Evolutionary conservation across 495 filamentous ascomycete genomes (phyloP).

Genomic region (Penicillium robsamsonii): DNA sequence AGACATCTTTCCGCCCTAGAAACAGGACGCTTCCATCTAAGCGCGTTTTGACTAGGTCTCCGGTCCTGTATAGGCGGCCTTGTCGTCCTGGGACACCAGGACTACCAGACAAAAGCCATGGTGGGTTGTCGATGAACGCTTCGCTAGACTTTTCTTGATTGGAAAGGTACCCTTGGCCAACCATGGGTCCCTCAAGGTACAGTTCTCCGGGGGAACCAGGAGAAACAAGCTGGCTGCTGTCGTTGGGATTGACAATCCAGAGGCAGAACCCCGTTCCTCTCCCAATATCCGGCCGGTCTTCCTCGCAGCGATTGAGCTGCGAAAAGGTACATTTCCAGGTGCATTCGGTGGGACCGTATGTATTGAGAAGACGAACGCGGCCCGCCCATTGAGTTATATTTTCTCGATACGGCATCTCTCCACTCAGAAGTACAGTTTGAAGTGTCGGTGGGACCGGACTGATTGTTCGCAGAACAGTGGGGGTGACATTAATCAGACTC

Average conservation of each 20-base stretch:
- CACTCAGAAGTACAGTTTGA: neutral
- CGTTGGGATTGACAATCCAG: no score
- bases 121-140: neutral
- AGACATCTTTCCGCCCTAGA: neutral
- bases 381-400: neutral
- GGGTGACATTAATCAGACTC: neutral
- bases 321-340: neutral
- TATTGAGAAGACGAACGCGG: neutral
- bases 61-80: neutral
- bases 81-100: neutral
- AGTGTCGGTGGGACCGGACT: neutral
- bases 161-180: neutral
- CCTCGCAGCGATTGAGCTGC: no score
- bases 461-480: neutral
- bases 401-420: neutral
- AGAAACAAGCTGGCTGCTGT: no score
- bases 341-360: neutral
- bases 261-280: no score
- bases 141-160: neutral
- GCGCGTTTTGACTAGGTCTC: neutral
- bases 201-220: neutral
- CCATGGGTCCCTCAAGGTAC: neutral
- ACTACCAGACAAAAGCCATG: neutral
- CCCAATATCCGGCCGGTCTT: no score
- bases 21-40: neutral